These are phyloP conservation scores for Eucalyptus curtisii DNA, from an alignment of 345 rosid species.

Conservation along the genomic window DNA sequence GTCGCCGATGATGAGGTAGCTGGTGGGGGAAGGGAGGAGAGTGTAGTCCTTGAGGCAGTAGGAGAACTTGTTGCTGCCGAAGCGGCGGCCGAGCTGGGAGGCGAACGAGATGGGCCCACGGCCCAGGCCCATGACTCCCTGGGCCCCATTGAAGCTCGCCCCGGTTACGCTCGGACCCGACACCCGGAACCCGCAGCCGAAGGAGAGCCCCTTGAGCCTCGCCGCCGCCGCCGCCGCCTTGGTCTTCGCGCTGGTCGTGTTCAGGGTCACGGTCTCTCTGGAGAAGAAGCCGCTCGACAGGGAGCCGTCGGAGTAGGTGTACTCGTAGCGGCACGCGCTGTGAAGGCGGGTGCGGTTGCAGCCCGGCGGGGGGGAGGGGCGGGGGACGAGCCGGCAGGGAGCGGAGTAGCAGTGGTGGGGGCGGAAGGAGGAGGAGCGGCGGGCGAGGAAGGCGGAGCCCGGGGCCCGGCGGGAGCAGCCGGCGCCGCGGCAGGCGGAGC, in stretches of 20 bases:
- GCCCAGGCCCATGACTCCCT: slow-evolving; percentile 92
- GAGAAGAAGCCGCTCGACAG: slow-evolving; percentile 54
- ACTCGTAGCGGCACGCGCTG: slow-evolving; percentile 71
- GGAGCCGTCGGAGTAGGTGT: slow-evolving; percentile 69
- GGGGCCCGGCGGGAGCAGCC: slow-evolving; percentile 18
- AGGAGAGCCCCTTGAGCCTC: slow-evolving; percentile 25
- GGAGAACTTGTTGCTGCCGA: slow-evolving; percentile 65
- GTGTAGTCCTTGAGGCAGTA: slow-evolving; percentile 83
- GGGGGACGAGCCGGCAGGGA: slow-evolving; percentile 47
- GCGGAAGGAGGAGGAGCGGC: slow-evolving; percentile 64
- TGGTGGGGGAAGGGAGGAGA: slow-evolving; percentile 70
- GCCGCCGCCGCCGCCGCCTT: background rate
- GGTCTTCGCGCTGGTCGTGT: slow-evolving; percentile 32
- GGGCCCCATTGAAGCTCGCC: slow-evolving; percentile 54
- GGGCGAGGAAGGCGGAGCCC: slow-evolving; percentile 57
- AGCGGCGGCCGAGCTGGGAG: slow-evolving; percentile 71
- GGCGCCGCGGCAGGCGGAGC: slow-evolving; percentile 70
- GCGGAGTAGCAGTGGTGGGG: slow-evolving; percentile 55
- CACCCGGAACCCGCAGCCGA: slow-evolving; percentile 77
- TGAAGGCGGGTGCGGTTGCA: slow-evolving; percentile 54
- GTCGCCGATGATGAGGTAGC: slow-evolving; percentile 57
- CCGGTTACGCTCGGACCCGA: slow-evolving; percentile 68
- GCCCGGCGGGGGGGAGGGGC: slow-evolving; percentile 12
- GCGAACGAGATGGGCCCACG: slow-evolving; percentile 71
- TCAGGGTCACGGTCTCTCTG: slow-evolving; percentile 44